Conservation (phyloP, 2,329 filamentous ascomycete genomes). For the Trichoderma hamatum region DNA sequence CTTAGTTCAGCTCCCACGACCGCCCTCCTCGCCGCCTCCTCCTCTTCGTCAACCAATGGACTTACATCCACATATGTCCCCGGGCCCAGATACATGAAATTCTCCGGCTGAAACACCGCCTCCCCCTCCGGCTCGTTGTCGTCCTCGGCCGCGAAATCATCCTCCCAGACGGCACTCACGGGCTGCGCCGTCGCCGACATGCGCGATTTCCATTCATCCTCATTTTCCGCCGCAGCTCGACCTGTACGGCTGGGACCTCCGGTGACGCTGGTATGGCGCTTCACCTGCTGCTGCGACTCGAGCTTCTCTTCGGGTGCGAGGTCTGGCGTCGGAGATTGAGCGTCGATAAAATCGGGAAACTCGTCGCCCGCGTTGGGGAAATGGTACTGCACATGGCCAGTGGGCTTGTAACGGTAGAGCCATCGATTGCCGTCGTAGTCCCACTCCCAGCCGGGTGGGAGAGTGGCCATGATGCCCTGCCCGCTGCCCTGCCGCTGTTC, state of each 20-base stretch:
- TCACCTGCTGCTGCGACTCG: conserved; percentile 55
- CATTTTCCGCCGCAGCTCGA: neutral
- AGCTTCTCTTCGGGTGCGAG: conserved; percentile 57
- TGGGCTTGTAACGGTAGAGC: conserved; percentile 61
- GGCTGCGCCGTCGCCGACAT: conserved; percentile 42
- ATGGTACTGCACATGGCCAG: conserved; percentile 57
- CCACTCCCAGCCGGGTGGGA: conserved; percentile 59
- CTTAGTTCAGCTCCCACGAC: conserved; percentile 26
- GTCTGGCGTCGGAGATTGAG: conserved; percentile 41
- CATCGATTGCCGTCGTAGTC: conserved; percentile 62
- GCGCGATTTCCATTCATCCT: conserved; percentile 29
- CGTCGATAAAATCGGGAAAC: conserved; percentile 56
- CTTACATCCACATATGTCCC: conserved; percentile 51
- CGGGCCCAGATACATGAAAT: conserved; percentile 57
- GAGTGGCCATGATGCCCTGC: conserved; percentile 34
- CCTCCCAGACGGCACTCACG: conserved; percentile 40
- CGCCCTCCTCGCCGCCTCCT: conserved; percentile 36
- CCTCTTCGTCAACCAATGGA: conserved; percentile 47
- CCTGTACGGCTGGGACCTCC: conserved; percentile 11
- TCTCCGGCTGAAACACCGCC: conserved; percentile 55
- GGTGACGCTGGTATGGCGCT: conserved; percentile 38
- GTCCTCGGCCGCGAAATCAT: conserved; percentile 30
- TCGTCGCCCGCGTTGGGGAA: conserved; percentile 62
- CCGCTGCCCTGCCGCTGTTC: neutral
- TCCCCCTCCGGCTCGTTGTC: conserved; percentile 38